Base-by-base conservation (phyloP, 2,329 filamentous ascomycete genomes). In the Epichloe baconii region DNA sequence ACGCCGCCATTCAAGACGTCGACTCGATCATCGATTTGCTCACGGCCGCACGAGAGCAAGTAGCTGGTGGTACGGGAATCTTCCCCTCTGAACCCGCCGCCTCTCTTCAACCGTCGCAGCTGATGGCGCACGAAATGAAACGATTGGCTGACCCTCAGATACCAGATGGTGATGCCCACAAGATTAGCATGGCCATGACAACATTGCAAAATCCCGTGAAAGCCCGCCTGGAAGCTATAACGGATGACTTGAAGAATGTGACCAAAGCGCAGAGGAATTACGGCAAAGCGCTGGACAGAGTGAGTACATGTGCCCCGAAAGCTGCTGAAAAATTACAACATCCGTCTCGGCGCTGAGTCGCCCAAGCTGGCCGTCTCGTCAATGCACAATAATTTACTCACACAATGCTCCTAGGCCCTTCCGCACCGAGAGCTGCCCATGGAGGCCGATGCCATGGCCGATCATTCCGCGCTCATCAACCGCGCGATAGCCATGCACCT, bases 401-500 rank as follows among this genome's bases (percentile, higher is more conserved):
- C 41, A 7, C 7, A 36, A 44, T 44, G 3, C 10, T 44, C 4
- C 21, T 21, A 70, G 67, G 68, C 67, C 17, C 54, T 67, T 5
- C 74, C 71, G 4, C 60, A 66, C 10, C 80, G 82, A 14, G 73
- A 86, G 14, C 80, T 91, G 0, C 86, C 83, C 14, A 85, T 82
- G 61, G 86, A 90, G 52, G 83, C 88, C 60, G 88, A 95, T 67
- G 85, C 83, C 36, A 81, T 96, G 66, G 82, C 80, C 1, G 78
- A 83, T 19, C 82, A 94, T 57, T 78, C 85, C 4, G 74, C 77
- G 15, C 75, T 96, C 12, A 88, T 97, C 63, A 94, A 96, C 68
- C 82, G 90, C 52, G 91, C 93, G 6, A 94, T 98, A 59, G 87
- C 87, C 10, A 96, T 97, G 89, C 93, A 98, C 64, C 78, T 98